A percentile compares a stretch with the other conserved stretches of the same genome.
Conservation (phyloP, 495 filamentous ascomycete genomes). For the Penicillium nucicola region DNA sequence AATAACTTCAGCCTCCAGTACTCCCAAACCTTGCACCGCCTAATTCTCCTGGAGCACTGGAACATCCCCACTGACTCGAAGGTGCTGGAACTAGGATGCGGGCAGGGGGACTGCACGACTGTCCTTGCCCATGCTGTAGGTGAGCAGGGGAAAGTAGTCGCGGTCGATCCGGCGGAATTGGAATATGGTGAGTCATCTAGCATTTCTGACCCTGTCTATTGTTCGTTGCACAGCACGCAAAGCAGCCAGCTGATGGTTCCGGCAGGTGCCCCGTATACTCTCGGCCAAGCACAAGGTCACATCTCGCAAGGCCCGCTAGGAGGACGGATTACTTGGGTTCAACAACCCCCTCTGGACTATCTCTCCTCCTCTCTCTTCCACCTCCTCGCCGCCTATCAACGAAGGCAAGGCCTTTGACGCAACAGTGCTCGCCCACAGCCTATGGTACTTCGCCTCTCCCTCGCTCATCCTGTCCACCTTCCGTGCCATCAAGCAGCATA, state of each 20-base stretch:
- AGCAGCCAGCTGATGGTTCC: constrained; percentile 8
- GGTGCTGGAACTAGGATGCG: constrained; percentile 54
- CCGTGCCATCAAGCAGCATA: constrained; percentile 26
- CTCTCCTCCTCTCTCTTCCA: constrained; percentile 11
- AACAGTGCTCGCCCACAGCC: constrained; percentile 45
- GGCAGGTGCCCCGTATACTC: constrained; percentile 30
- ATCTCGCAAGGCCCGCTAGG: constrained; percentile 35
- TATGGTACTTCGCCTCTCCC: constrained; percentile 47
- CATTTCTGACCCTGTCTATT: not conserved
- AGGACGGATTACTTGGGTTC: constrained; percentile 37
- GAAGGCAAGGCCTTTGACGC: constrained; percentile 33
- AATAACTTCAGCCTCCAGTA: constrained; percentile 28
- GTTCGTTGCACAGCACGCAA: constrained; percentile 1
- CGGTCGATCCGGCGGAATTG: constrained; percentile 47
- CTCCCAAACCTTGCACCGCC: constrained; percentile 44
- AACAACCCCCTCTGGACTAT: constrained; percentile 25
- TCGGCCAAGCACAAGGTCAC: constrained; percentile 32
- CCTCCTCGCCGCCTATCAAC: constrained; percentile 10
- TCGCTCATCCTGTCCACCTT: constrained; percentile 28
- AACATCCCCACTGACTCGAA: constrained; percentile 32
- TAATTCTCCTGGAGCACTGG: constrained; percentile 37
- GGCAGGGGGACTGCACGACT: constrained; percentile 49
- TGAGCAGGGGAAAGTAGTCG: constrained; percentile 37
- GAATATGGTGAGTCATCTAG: constrained; percentile 39
- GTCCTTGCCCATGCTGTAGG: constrained; percentile 46